Conservation (phyloP, 2,329 filamentous ascomycete genomes). For the Stachybotrys chartarum region DNA sequence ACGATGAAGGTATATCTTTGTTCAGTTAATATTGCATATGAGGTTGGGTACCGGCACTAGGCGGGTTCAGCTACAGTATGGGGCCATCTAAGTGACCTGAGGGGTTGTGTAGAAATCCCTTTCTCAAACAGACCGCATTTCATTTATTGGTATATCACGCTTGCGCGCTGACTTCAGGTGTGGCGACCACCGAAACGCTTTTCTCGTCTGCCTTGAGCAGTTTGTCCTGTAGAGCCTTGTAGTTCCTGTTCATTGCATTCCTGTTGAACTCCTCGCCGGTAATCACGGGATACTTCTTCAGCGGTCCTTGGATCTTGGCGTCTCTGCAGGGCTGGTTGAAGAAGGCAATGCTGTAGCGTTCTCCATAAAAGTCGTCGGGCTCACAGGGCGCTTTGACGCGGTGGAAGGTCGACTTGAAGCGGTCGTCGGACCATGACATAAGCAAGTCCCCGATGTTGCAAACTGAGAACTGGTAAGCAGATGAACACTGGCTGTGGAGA, state of each 20-base stretch:
- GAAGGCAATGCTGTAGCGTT: constrained; percentile 58
- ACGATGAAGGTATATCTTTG: too few relatives aligned
- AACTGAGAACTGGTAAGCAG: constrained; percentile 37
- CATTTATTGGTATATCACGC: too few relatives aligned
- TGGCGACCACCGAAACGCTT: too few relatives aligned
- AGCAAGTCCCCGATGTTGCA: constrained; percentile 61
- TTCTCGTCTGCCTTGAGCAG: not conserved
- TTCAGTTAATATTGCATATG: too few relatives aligned
- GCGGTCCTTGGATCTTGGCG: constrained; percentile 50
- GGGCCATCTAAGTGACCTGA: too few relatives aligned
- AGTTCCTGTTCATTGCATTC: constrained; percentile 8
- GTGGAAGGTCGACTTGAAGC: constrained; percentile 61
- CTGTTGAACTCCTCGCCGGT: constrained; percentile 53
- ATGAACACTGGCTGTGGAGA: not conserved
- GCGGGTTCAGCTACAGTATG: too few relatives aligned
- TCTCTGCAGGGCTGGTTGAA: constrained; percentile 58
- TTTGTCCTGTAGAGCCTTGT: constrained; percentile 3
- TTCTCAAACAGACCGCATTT: too few relatives aligned
- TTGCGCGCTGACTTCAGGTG: too few relatives aligned
- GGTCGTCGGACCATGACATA: constrained; percentile 61
- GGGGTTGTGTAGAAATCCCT: too few relatives aligned
- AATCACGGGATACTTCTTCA: constrained; percentile 54
- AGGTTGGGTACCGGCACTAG: too few relatives aligned
- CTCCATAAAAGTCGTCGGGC: constrained; percentile 47
- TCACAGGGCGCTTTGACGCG: constrained; percentile 55